Evolutionary conservation across 345 rosid genomes (phyloP).

Genomic region (Gossypium thurberi): DNA sequence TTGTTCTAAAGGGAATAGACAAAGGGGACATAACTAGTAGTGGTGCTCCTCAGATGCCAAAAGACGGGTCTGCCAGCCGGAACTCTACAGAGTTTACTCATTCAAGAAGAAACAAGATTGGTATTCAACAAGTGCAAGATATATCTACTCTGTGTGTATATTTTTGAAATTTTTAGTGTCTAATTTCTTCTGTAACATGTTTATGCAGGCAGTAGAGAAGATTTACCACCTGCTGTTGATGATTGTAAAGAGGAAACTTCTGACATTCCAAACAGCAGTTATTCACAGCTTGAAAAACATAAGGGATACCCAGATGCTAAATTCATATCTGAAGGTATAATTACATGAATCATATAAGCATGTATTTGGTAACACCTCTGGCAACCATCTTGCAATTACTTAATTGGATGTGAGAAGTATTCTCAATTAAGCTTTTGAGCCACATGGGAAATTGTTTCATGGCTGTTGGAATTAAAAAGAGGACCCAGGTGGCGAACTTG

Average conservation of each 20-base stretch:
- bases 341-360: background rate
- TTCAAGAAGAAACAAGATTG: background rate
- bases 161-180: background rate
- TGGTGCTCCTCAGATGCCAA: background rate
- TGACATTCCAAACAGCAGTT: constrained; percentile 27
- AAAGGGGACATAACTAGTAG: constrained; percentile 32
- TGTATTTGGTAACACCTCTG: constrained; percentile 5
- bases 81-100: background rate
- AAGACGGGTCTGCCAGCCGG: background rate
- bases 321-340: constrained; percentile 51
- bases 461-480: background rate
- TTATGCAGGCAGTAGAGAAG: constrained; percentile 67
- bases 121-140: constrained; percentile 33
- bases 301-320: constrained; percentile 12
- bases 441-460: background rate
- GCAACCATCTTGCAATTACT: background rate
- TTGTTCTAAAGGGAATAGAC: constrained; percentile 43
- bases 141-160: constrained; percentile 7
- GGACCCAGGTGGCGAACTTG: background rate
- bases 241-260: constrained; percentile 39
- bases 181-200: constrained; percentile 18
- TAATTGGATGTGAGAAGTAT: background rate
- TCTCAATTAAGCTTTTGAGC: background rate
- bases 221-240: constrained; percentile 36
- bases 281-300: background rate